Conservation (phyloP, 257 asterid species). For the Penstemon barbatus region DNA sequence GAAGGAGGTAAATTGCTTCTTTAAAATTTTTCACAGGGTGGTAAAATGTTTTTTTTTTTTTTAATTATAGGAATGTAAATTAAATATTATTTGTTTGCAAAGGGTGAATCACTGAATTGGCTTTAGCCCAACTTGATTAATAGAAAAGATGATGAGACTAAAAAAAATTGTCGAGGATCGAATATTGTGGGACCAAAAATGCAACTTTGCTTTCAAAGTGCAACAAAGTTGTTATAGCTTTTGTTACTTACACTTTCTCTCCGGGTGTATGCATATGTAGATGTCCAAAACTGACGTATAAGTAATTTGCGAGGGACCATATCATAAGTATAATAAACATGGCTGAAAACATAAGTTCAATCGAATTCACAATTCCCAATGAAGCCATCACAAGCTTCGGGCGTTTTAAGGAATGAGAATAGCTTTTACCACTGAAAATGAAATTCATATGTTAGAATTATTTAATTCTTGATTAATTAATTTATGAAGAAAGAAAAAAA, state of each 20-base stretch:
- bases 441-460: background rate
- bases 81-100: too few relatives aligned
- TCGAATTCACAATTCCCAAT: conserved; percentile 45
- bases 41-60: too few relatives aligned
- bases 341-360: conserved; percentile 44
- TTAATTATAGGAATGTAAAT: too few relatives aligned
- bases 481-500: background rate
- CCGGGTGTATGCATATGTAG: conserved; percentile 49
- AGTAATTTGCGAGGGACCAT: conserved; percentile 56
- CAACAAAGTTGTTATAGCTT: background rate
- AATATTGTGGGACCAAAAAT: background rate
- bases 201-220: too few relatives aligned
- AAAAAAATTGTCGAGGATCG: background rate
- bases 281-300: conserved; percentile 39
- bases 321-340: conserved; percentile 54
- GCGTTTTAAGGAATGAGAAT: conserved; percentile 29
- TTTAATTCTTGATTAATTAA: background rate
- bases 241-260: conserved; percentile 41
- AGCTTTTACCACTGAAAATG: conserved; percentile 33
- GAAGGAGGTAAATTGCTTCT: too few relatives aligned
- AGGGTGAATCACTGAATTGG: too few relatives aligned
- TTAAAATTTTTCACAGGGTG: too few relatives aligned
- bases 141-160: background rate
- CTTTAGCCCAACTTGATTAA: too few relatives aligned
- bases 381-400: conserved; percentile 54